Evolutionary conservation across 495 filamentous ascomycete genomes (phyloP).

Genomic region (Staphylotrichum longicolle): DNA sequence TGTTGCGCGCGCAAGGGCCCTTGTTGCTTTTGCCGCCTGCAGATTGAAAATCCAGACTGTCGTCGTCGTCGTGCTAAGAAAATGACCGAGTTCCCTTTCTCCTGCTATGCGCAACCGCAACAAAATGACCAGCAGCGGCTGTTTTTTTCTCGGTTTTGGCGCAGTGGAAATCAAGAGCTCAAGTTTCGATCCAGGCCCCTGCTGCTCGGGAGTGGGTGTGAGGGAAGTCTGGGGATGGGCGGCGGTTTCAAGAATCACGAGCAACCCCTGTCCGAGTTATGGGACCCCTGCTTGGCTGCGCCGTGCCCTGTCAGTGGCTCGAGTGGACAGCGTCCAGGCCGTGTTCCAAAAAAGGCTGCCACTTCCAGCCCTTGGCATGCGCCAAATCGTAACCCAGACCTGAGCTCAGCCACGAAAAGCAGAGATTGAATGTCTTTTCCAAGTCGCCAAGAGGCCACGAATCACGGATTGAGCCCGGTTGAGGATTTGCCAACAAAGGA

Average conservation of each 20-base stretch:
- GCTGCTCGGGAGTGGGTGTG: conserved; percentile 19
- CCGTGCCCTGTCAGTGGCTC: conserved; percentile 1
- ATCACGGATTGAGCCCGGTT: neutral
- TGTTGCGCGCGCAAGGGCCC: neutral
- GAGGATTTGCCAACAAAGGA: neutral
- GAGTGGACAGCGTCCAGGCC: neutral
- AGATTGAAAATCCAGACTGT: neutral
- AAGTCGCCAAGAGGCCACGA: conserved; percentile 10
- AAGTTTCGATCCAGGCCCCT: conserved; percentile 20
- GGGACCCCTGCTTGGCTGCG: conserved; percentile 22
- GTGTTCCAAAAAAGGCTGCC: conserved; percentile 2
- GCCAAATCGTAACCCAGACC: conserved; percentile 5
- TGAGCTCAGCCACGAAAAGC: conserved; percentile 10
- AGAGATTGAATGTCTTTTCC: neutral
- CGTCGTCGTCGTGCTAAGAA: neutral
- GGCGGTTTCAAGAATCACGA: conserved; percentile 31
- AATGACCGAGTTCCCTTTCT: conserved; percentile 5
- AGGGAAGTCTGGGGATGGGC: conserved; percentile 24
- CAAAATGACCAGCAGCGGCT: neutral
- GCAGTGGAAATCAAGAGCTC: conserved; percentile 9
- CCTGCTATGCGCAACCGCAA: conserved; percentile 2
- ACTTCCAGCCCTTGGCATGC: neutral
- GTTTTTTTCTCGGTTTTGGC: neutral
- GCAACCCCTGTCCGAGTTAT: conserved; percentile 27
- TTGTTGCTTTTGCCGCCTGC: neutral